Conservation (phyloP, 106 monocot species). For the Allium cepa region DNA sequence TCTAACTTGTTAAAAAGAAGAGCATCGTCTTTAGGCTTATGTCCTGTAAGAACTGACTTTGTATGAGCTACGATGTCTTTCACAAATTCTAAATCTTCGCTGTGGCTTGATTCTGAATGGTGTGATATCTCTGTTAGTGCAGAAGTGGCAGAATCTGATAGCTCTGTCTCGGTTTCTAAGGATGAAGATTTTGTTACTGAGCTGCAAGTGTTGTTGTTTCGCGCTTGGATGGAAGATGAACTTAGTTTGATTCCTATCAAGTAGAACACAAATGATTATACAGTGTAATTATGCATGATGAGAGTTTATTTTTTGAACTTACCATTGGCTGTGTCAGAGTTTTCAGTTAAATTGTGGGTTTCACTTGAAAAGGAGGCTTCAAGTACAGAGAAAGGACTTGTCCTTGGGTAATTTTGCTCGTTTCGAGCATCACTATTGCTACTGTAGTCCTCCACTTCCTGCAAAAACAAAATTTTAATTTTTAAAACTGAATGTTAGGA, state of each 20-base stretch:
- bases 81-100: slow-evolving; percentile 11
- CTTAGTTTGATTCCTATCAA: slow-evolving; percentile 34
- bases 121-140: slow-evolving; percentile 8
- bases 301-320: background rate
- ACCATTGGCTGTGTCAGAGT: slow-evolving; percentile 37
- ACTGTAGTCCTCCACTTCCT: slow-evolving; percentile 34
- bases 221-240: slow-evolving; percentile 30
- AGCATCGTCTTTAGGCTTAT: slow-evolving; percentile 4
- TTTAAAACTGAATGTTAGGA: too few species aligned
- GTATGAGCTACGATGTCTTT: slow-evolving; percentile 17
- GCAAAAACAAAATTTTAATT: background rate
- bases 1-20: slow-evolving; percentile 51
- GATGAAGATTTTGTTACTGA: slow-evolving; percentile 12
- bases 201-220: slow-evolving; percentile 10
- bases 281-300: background rate
- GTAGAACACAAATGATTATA: background rate
- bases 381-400: slow-evolving; percentile 58
- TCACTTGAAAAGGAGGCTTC: slow-evolving; percentile 53
- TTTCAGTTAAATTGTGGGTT: slow-evolving; percentile 46
- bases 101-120: background rate
- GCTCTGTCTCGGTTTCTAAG: slow-evolving; percentile 17
- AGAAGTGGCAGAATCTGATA: slow-evolving; percentile 41
- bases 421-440: slow-evolving; percentile 25
- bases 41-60: background rate
- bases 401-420: slow-evolving; percentile 22